Base-by-base conservation (phyloP, 1,284 basidiomycete genomes). In the Fomitiporia mediterranea region DNA sequence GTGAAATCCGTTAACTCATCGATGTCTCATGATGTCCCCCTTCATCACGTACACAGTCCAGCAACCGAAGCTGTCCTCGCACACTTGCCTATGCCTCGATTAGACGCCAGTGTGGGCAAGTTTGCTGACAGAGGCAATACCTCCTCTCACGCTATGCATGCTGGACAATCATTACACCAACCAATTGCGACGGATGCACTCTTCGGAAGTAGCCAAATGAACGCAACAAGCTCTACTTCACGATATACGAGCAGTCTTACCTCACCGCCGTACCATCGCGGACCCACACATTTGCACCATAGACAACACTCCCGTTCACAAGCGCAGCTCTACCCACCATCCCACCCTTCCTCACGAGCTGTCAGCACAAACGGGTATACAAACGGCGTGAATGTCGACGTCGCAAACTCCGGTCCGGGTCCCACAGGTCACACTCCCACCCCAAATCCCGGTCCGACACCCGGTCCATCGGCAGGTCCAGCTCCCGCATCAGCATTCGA, bases 71-170 rank as follows among this genome's bases (percentile, higher is more conserved):
- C 55, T 7, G 55, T 51, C 2, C 28, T 51, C 7, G 55, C 55
- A 3, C 55, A 56, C 44, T 21, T 56, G 34, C 55, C 55, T 32
- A 56, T 56, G 55, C 55, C 55, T 19, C 47, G 55, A 13, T 40
- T 56, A n/a, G 55, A 56, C 17, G 55, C 40, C 21, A 56, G 42
- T 30, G 39, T 37, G 4, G n/a, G n/a, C n/a, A 46, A 35, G n/a
- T 37, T 54, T 34, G 6, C 40, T 8, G 34, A 28, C 8, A 30
- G 52, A 13, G 17, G 30, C n/a, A 13, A 17, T 37, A 2, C 17
- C 11, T 15, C 53, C 15, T 13, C 23, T 46, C 39, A 53, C 3
- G 7, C 51, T 19, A 44, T 23, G 27, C 51, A 43, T 15, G 4
- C 53, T 13, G 34, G 19, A 8, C 27, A 25, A 15, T 17, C 55